Conservation (phyloP, 192 early-diverging fungal genomes). For the Coemansia sp. region DNA sequence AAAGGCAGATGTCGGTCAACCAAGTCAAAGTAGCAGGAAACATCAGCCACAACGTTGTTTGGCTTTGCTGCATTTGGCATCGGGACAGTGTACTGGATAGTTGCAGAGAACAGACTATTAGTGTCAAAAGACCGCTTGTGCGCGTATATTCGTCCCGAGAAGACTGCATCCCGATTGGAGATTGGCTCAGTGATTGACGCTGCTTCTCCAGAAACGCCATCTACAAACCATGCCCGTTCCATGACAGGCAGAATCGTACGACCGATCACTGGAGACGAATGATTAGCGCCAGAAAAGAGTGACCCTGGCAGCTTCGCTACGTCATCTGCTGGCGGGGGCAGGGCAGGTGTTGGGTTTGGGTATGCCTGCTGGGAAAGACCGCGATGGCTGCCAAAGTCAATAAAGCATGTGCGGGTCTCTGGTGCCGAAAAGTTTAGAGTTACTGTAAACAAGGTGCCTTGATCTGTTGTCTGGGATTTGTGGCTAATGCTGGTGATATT, state of each 20-base stretch:
- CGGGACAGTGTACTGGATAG: slow-evolving; percentile 43
- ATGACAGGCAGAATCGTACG: slow-evolving; percentile 42
- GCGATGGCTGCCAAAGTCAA: slow-evolving; percentile 45
- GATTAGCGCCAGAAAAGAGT: background rate
- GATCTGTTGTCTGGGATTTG: slow-evolving; percentile 3
- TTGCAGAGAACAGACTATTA: slow-evolving; percentile 21
- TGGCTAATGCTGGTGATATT: slow-evolving; percentile 32
- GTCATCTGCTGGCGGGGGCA: slow-evolving; percentile 16
- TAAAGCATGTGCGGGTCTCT: slow-evolving; percentile 53
- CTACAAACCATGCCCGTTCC: slow-evolving; percentile 38
- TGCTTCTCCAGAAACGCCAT: slow-evolving; percentile 13
- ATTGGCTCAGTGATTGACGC: slow-evolving; percentile 27
- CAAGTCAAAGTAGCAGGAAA: slow-evolving; percentile 52
- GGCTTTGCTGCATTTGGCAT: slow-evolving; percentile 15
- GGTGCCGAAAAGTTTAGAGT: slow-evolving; percentile 37
- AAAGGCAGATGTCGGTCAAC: slow-evolving; percentile 40
- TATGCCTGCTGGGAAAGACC: slow-evolving; percentile 48
- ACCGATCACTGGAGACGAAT: slow-evolving; percentile 17
- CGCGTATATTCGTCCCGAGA: slow-evolving; percentile 39
- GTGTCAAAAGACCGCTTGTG: slow-evolving; percentile 40
- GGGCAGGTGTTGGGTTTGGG: slow-evolving; percentile 39
- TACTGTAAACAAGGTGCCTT: slow-evolving; percentile 39
- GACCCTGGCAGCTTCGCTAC: background rate
- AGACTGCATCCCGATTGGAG: slow-evolving; percentile 29
- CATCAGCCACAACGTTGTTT: slow-evolving; percentile 21